phyloP scores from a whole-genome alignment of 2,329 filamentous ascomycete species.

The Ophiostoma australiae region DNA sequence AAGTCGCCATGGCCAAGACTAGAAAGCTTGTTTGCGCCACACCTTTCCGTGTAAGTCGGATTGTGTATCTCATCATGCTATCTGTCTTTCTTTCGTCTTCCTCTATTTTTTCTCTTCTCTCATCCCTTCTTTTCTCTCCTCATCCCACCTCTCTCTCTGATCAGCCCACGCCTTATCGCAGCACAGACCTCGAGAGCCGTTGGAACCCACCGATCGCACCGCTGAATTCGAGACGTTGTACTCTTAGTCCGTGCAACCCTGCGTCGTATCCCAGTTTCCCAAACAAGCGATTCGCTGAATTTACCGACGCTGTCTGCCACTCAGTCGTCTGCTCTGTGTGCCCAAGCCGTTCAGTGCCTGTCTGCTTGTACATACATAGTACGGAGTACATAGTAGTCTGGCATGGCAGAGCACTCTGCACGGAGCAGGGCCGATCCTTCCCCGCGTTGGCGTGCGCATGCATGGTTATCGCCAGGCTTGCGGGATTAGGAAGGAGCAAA shows the following conservation, averaged over 20 bases:
- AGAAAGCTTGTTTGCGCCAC: slow-evolving; percentile 1
- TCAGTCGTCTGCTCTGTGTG: background rate
- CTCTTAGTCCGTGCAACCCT: background rate
- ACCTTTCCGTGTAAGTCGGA: background rate
- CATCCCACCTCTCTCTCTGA: background rate
- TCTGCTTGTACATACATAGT: background rate
- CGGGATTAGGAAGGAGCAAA: slow-evolving; percentile 6
- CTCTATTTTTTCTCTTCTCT: too few relatives aligned
- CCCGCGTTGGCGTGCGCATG: background rate
- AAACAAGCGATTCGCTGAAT: background rate
- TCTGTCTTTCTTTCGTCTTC: background rate
- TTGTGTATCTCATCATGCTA: background rate
- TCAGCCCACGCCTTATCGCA: background rate
- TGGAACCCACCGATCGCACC: background rate
- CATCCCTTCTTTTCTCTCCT: background rate
- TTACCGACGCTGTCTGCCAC: background rate
- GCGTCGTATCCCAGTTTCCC: background rate
- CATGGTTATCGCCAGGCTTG: slow-evolving; percentile 2
- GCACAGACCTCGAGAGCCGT: background rate
- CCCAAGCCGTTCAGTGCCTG: background rate
- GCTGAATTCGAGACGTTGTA: background rate
- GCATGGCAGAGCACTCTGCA: too few relatives aligned
- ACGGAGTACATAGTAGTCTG: too few relatives aligned
- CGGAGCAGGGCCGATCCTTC: background rate
- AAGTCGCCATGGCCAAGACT: background rate